A percentile compares a stretch with the other conserved stretches of the same genome.
Conservation (phyloP, 208 protist genomes). For the Strigomonas galati region DNA sequence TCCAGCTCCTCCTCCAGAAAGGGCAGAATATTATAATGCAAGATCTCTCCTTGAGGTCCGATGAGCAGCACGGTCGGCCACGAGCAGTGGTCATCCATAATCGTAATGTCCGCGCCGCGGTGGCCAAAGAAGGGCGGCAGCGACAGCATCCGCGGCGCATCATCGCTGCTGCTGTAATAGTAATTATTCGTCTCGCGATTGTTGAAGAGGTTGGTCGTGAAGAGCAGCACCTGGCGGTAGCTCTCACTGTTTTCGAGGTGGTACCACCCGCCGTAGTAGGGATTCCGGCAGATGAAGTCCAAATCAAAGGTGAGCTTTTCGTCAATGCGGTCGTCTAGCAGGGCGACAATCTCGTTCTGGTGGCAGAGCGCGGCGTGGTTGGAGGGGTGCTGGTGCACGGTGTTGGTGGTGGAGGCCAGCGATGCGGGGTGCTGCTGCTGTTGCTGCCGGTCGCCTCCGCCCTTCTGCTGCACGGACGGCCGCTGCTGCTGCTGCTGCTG, state of each 20-base stretch:
- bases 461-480: not conserved
- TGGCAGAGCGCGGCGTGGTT: not conserved
- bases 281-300: not conserved
- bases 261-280: not conserved
- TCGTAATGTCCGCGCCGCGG: not conserved
- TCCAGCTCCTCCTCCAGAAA: not conserved
- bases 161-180: not conserved
- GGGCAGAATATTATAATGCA: not conserved
- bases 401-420: too few relatives aligned
- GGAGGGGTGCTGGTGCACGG: not conserved
- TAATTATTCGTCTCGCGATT: not conserved
- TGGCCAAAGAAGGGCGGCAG: not conserved
- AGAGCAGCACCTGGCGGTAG: not conserved
- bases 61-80: not conserved
- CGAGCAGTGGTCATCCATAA: not conserved
- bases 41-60: not conserved
- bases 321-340: not conserved
- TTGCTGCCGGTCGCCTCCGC: not conserved
- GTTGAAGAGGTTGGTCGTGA: not conserved
- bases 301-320: not conserved
- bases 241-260: not conserved
- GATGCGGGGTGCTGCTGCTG: too few relatives aligned
- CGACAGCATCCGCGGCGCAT: not conserved
- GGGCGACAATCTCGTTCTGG: not conserved
- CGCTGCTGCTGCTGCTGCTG: not conserved